Conservation (phyloP, 1,284 basidiomycete species). For the Ustilago xerochloae region DNA sequence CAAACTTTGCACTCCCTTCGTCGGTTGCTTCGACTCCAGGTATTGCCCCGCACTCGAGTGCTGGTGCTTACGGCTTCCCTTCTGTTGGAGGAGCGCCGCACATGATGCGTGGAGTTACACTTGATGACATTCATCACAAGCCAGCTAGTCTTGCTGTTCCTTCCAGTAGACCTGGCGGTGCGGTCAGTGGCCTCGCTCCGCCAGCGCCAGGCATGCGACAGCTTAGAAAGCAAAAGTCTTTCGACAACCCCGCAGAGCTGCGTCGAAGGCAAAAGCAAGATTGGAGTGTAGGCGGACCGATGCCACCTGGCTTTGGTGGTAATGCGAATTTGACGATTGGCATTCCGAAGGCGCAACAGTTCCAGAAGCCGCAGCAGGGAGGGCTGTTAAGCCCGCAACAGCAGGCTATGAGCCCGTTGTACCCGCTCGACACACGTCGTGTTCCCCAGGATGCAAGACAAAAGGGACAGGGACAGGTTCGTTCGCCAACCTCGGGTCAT, state of each 20-base stretch:
- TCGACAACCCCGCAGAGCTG: conserved; percentile 49
- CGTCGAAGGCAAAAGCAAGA: conserved; percentile 44
- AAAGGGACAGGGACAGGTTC: too few species aligned
- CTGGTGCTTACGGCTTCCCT: conserved; percentile 23
- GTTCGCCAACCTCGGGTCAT: conserved; percentile 15
- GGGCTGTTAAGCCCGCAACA: conserved; percentile 21
- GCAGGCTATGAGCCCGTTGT: conserved; percentile 21
- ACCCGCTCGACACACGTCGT: conserved; percentile 18
- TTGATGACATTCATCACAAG: conserved; percentile 43
- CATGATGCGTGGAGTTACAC: conserved; percentile 14
- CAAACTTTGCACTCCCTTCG: conserved; percentile 29
- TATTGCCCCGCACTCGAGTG: conserved; percentile 5
- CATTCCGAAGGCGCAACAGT: conserved; percentile 25
- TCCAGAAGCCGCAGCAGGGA: conserved; percentile 7
- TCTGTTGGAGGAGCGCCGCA: neutral
- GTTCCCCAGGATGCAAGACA: too few species aligned
- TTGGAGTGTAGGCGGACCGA: conserved; percentile 34
- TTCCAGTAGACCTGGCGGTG: neutral
- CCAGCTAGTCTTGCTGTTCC: conserved; percentile 14
- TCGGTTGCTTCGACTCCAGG: conserved; percentile 31
- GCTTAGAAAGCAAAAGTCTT: conserved; percentile 47
- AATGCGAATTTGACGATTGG: conserved; percentile 30
- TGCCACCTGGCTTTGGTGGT: conserved; percentile 33
- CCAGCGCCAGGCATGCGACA: conserved; percentile 18
- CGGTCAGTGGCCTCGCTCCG: conserved; percentile 1